These are phyloP conservation scores for Hyparrhenia diplandra DNA, from an alignment of 176 grass and related monocot species.

Conservation along the genomic window DNA sequence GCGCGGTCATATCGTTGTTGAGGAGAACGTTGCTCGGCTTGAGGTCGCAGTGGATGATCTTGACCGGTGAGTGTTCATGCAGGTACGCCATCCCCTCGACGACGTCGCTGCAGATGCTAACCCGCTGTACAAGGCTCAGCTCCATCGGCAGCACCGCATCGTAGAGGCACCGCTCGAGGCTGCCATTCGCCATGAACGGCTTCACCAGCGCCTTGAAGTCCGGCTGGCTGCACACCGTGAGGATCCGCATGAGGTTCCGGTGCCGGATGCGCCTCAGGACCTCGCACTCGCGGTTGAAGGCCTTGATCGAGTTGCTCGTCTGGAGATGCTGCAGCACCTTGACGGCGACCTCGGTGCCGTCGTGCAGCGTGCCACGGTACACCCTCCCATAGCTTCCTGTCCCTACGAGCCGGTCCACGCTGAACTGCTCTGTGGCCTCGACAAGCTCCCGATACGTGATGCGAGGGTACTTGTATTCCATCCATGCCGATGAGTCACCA, in stretches of 20 bases:
- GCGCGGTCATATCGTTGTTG: constrained; percentile 73
- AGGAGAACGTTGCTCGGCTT: constrained; percentile 91
- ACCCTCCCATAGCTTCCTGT: constrained; percentile 77
- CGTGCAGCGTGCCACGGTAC: constrained; percentile 63
- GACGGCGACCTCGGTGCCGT: constrained; percentile 66
- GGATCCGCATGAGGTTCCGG: too few species aligned
- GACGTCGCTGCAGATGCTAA: constrained; percentile 89
- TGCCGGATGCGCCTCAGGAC: constrained; percentile 90
- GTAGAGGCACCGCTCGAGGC: constrained; percentile 75
- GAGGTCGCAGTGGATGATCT: constrained; percentile 89
- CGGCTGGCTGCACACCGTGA: too few species aligned
- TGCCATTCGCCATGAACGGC: constrained; percentile 91
- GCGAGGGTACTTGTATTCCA: constrained; percentile 72
- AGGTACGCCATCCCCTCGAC: constrained; percentile 91
- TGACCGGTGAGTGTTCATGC: constrained; percentile 84
- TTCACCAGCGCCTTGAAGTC: constrained; percentile 79
- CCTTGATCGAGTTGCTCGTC: constrained; percentile 73
- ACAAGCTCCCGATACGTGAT: constrained; percentile 77
- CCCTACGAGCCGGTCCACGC: constrained; percentile 46
- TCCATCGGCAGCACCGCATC: constrained; percentile 16
- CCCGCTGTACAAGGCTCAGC: constrained; percentile 75
- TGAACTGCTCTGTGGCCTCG: constrained; percentile 67
- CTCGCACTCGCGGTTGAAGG: constrained; percentile 80
- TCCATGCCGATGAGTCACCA: constrained; percentile 36
- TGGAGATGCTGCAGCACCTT: constrained; percentile 79